Evolutionary conservation across 768 basidiomycete genomes (phyloP), one percentile per base, ranked within the genome.

Genomic region (Phallus indusiatus): DNA sequence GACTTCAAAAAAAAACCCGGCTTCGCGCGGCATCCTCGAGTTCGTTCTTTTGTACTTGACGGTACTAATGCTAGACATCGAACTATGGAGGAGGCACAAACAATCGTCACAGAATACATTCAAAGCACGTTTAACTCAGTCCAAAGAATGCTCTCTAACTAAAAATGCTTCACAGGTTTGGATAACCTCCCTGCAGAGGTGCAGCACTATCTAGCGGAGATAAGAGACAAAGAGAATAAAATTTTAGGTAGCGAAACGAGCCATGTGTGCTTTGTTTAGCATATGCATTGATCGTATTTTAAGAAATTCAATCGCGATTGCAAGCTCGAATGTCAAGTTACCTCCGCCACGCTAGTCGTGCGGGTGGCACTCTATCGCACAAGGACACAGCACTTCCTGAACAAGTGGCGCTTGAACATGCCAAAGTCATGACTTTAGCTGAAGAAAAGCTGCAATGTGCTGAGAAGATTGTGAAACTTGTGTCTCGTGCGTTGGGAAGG

Each of bases 401-500:
- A 60, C 70, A 69, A 50, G 65, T 76, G 56, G 64, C 61, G 50
- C 61, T 66, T 57, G 62, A 68, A 58, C 64, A 67, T 69, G 56
- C 65, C 35, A 59, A 70, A 60, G 21, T 81, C 14, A 72, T 77
- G 36, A 68, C 70, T 22, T 69, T 78, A 9, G 67, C 75, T 1
- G 69, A 69, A 10, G 78, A 79, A 69, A 80, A 80, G 68, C 68
- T 75, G 2, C 66, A 55, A 5, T 65, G 79, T 24, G 71, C 67
- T 8, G 76, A 73, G 49, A 71, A 74, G 16, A 72, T 74, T 34
- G 71, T 71, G 1, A 72, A 67, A 16, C 73, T 68, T 10, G 81
- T 80, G 1, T 75, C 73, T n/a, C 80, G 71, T 12, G 81, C 83
- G 33, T 76, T 67, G 4, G 82, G 81, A 33, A 80, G 75, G 57